Evolutionary conservation across 2,329 filamentous ascomycete genomes (phyloP), one percentile per base, ranked within the genome.

Genomic region (Microdochium bolleyi): DNA sequence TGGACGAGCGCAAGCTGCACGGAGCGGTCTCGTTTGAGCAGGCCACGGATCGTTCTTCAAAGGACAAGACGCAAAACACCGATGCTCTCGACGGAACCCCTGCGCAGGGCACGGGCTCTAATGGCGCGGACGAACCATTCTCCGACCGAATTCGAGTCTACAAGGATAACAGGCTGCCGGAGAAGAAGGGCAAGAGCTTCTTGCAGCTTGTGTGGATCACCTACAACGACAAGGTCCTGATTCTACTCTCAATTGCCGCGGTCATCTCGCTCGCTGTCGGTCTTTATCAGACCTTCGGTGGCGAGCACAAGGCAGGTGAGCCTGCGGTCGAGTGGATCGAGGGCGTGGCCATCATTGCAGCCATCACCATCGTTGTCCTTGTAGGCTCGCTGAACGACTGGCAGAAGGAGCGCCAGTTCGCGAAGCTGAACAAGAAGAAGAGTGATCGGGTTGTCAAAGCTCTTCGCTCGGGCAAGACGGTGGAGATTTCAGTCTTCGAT

Each of bases 211-310:
- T 89, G 69, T 91, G 87, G 87, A 87, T 91, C 61, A 89, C 88
- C 0, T 89, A 89, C 66, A 89, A 91, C 69, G 88, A 92, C 75
- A 92, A 91, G 66, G 85, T 92, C 3, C 72, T 91, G 48, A 87
- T 89, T 54, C 73, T 90, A 5, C 73, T 90, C 52, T 87, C 85
- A 0, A 73, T 80, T 49, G 88, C 88, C 46, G 88, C 88, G 3
- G 74, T 83, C 37, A 81, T 92, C 50, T 90, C 87, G 48, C 75
- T 92, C 46, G 85, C 83, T 4, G 78, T 92, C 44, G 88, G 88
- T 49, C 73, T 91, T 0, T 92, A 90, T 65, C 85, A 90, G 65
- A 87, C 85, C 0, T 85, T 89, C 64, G 85, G 85, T 13, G 71
- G 72, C 21, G 59, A 74, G 3, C 83, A 87, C 56, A 62, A 72